Evolutionary conservation across 2,329 filamentous ascomycete genomes (phyloP).

Genomic region (Fusarium transvaalense): DNA sequence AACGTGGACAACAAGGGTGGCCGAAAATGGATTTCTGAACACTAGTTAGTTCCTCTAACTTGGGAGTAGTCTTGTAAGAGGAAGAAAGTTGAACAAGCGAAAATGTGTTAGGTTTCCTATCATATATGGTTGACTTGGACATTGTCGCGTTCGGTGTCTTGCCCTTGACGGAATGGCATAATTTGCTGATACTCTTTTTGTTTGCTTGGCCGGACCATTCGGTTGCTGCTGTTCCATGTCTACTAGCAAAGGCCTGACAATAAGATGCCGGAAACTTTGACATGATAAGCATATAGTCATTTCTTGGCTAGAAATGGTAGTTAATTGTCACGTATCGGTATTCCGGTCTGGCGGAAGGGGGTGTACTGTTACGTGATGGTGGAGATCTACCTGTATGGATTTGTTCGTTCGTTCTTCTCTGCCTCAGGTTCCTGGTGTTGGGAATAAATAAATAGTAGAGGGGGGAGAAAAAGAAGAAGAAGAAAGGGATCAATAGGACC

Average conservation of each 20-base stretch:
- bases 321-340: slow-evolving; percentile 18
- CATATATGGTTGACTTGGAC: slow-evolving; percentile 1
- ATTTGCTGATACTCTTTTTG: neutral
- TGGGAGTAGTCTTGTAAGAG: slow-evolving; percentile 4
- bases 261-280: neutral
- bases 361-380: neutral
- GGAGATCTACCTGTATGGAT: slow-evolving; percentile 12
- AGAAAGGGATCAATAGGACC: neutral
- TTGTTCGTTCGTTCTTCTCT: slow-evolving; percentile 15
- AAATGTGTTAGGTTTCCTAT: neutral
- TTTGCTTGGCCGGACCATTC: slow-evolving; percentile 13
- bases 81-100: slow-evolving; percentile 14
- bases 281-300: slow-evolving; percentile 2
- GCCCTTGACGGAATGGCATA: neutral
- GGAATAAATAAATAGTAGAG: neutral
- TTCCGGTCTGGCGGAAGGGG: too few species aligned
- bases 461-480: neutral
- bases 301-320: neutral
- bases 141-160: neutral
- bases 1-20: slow-evolving; percentile 16
- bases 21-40: slow-evolving; percentile 2
- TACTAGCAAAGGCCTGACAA: slow-evolving; percentile 17
- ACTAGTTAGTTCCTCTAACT: slow-evolving; percentile 1
- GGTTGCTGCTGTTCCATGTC: slow-evolving; percentile 9
- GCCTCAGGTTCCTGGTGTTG: slow-evolving; percentile 1